Conservation (phyloP, 169 alveolate species). For the Eimeria falciformis region DNA sequence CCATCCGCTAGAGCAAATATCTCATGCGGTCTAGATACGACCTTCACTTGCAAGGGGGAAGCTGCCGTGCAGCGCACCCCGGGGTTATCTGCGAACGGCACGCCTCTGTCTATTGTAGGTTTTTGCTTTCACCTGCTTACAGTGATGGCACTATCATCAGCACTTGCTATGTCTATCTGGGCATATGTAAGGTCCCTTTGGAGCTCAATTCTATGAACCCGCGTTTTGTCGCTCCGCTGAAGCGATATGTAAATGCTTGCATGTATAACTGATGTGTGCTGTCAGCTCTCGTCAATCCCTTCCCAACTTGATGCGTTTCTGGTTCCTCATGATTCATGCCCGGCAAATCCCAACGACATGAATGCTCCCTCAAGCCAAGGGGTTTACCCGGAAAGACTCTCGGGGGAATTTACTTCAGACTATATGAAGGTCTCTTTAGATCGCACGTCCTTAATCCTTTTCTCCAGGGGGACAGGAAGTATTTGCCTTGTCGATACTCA, state of each 20-base stretch:
- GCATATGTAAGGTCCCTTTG: not conserved
- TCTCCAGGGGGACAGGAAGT: not conserved
- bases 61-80: not conserved
- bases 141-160: no score
- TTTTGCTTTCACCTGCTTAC: no score
- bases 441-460: not conserved
- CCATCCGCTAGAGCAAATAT: slow-evolving; percentile 13
- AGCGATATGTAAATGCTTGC: no score
- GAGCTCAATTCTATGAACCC: not conserved
- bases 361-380: not conserved
- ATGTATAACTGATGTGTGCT: not conserved
- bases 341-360: not conserved
- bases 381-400: not conserved
- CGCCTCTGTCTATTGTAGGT: no score
- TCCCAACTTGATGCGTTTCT: not conserved
- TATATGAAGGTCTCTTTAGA: not conserved
- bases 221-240: not conserved
- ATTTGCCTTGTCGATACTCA: slow-evolving; percentile 34
- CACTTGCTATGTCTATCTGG: no score
- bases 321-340: slow-evolving; percentile 38
- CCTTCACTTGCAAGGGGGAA: not conserved
- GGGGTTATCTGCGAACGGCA: slow-evolving; percentile 23
- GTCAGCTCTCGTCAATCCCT: slow-evolving; percentile 17
- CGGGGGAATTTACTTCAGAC: not conserved
- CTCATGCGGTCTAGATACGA: not conserved